A percentile compares a stretch with the other conserved stretches of the same genome.
Conservation (phyloP, 139 green algal genomes). For the Closterium sp. region DNA sequence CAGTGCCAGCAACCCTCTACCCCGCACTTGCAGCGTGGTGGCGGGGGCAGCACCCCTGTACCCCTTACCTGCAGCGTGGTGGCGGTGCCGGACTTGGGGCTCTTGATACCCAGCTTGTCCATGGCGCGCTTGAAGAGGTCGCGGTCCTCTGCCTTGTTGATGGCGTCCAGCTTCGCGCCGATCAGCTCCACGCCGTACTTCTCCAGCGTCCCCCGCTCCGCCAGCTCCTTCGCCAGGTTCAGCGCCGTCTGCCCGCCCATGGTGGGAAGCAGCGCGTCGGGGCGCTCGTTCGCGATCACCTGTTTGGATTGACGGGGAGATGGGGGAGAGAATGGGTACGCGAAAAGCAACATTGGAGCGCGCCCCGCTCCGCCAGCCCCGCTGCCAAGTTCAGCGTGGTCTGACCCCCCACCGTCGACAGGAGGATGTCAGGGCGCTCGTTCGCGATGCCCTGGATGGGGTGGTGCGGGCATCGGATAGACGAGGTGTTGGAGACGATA, state of each 20-base stretch:
- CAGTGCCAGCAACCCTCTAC: too few relatives aligned
- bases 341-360: constrained; percentile 37
- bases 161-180: constrained; percentile 96
- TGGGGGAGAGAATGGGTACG: not conserved
- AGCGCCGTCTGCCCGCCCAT: constrained; percentile 98
- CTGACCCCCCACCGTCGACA: constrained; percentile 98
- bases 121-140: constrained; percentile 93
- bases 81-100: constrained; percentile 55
- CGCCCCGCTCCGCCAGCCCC: constrained; percentile 75
- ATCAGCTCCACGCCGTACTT: constrained; percentile 89
- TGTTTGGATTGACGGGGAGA: not conserved
- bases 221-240: constrained; percentile 92
- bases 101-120: constrained; percentile 57
- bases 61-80: constrained; percentile 59
- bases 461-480: not conserved
- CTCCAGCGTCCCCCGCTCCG: constrained; percentile 67
- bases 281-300: constrained; percentile 70
- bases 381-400: constrained; percentile 96
- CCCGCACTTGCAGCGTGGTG: too few relatives aligned
- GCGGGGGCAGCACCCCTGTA: not conserved
- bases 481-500: too few relatives aligned
- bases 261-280: constrained; percentile 96
- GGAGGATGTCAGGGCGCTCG: constrained; percentile 92
- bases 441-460: constrained; percentile 37
- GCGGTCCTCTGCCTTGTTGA: constrained; percentile 96